A percentile compares a stretch with the other conserved stretches of the same genome.
Conservation (phyloP, 2,329 filamentous ascomycete species). For the Chaetoscypha palmicola region DNA sequence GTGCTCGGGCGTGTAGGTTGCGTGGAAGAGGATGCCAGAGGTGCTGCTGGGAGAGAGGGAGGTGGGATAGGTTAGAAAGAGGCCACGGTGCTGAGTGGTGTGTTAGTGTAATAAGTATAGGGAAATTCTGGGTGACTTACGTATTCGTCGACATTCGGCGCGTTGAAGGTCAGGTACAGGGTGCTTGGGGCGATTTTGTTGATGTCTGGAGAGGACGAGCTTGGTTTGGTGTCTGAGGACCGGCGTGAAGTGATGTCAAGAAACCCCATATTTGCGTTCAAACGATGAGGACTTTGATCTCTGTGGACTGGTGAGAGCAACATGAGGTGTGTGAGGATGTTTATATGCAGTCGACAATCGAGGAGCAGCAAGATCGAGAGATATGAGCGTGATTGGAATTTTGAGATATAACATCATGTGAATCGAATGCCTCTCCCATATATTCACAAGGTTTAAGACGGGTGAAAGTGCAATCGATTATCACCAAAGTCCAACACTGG, state of each 20-base stretch:
- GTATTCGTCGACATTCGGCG: slow-evolving; percentile 23
- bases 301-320: slow-evolving; percentile 1
- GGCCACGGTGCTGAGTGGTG: slow-evolving; percentile 19
- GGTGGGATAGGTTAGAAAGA: slow-evolving; percentile 22
- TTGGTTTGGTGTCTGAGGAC: background rate
- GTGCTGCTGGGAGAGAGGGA: slow-evolving; percentile 5
- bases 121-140: slow-evolving; percentile 5
- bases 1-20: slow-evolving; percentile 11
- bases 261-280: background rate
- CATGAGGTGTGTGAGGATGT: background rate
- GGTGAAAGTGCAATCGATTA: background rate
- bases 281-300: background rate
- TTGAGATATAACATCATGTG: slow-evolving; percentile 2
- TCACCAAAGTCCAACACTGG: slow-evolving; percentile 2
- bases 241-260: background rate
- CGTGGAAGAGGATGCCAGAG: slow-evolving; percentile 22
- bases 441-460: slow-evolving; percentile 1
- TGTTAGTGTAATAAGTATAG: slow-evolving; percentile 5
- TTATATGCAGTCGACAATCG: too few species aligned
- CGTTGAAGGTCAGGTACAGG: slow-evolving; percentile 25
- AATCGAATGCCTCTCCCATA: background rate
- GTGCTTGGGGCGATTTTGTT: slow-evolving; percentile 19
- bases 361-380: too few species aligned
- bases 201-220: slow-evolving; percentile 8
- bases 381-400: background rate